Conservation (phyloP, 2,329 filamentous ascomycete species). For the Fusarium mundagurra region DNA sequence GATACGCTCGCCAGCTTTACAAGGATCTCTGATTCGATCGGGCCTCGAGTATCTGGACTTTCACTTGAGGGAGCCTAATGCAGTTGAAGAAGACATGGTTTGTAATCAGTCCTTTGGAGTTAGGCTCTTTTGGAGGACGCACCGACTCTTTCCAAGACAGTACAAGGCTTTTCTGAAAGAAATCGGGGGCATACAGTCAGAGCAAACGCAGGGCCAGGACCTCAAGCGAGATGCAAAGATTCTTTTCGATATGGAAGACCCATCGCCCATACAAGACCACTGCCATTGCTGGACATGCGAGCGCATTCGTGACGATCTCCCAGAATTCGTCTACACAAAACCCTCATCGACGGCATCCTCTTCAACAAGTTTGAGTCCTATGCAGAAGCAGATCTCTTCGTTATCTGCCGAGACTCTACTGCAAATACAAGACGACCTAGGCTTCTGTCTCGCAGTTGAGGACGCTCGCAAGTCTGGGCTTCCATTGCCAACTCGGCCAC, state of each 20-base stretch:
- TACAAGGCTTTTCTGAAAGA: slow-evolving; percentile 7
- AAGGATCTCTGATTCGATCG: slow-evolving; percentile 2
- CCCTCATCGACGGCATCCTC: not conserved
- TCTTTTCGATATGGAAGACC: not conserved
- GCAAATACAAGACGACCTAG: slow-evolving; percentile 28
- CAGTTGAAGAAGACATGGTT: not conserved
- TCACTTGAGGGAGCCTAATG: not conserved
- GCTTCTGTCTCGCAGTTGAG: slow-evolving; percentile 14
- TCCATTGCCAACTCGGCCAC: slow-evolving; percentile 14
- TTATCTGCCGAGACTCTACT: slow-evolving; percentile 11
- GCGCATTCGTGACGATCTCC: slow-evolving; percentile 15
- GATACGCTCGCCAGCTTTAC: slow-evolving; percentile 18
- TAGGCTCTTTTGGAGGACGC: slow-evolving; percentile 14
- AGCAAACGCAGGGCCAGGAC: not conserved
- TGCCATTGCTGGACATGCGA: slow-evolving; percentile 30
- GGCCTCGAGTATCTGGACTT: slow-evolving; percentile 14
- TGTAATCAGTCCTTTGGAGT: slow-evolving; percentile 1
- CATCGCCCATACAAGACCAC: not conserved
- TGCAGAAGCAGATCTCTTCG: not conserved
- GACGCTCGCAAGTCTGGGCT: not conserved
- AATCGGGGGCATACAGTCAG: not conserved
- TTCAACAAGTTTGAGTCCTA: not conserved
- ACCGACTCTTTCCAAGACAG: slow-evolving; percentile 8
- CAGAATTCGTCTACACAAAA: slow-evolving; percentile 7
- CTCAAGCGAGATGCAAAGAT: not conserved